Percentiles rank a stretch among this genome's conserved stretches.
phyloP scores from a whole-genome alignment of 129 eudicot genomes.

The Smallanthus sonchifolius region DNA sequence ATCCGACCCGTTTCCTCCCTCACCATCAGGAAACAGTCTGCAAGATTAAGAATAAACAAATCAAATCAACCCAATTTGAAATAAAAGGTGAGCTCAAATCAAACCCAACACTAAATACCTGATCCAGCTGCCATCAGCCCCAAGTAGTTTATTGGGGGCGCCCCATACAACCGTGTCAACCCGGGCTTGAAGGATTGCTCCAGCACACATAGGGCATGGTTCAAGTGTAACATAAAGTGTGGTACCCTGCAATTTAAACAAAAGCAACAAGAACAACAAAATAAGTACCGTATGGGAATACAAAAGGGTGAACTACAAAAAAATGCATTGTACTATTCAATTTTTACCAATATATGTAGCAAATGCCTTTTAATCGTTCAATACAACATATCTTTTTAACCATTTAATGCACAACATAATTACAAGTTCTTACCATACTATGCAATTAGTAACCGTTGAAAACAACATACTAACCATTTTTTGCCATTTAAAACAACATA shows the following conservation, averaged over 20 bases:
- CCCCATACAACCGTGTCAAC: conserved; percentile 96
- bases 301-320: background rate
- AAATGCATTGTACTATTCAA: background rate
- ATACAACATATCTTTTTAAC: background rate
- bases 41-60: conserved; percentile 4
- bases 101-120: conserved; percentile 39
- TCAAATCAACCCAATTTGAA: background rate
- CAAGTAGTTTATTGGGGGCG: conserved; percentile 97
- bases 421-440: background rate
- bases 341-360: background rate
- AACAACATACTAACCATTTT: background rate
- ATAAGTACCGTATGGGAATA: background rate
- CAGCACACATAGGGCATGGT: conserved; percentile 99
- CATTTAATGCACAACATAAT: background rate
- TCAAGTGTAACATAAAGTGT: conserved; percentile 93
- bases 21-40: conserved; percentile 80
- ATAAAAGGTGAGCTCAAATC: background rate
- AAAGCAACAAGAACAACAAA: background rate
- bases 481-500: background rate
- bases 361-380: background rate
- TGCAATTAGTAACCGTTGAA: background rate
- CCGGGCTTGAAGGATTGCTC: conserved; percentile 95
- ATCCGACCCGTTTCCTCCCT: conserved; percentile 44
- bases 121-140: conserved; percentile 99
- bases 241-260: conserved; percentile 49